A percentile compares a stretch with the other conserved stretches of the same genome.
These are phyloP conservation scores for Carallia brachiata DNA, from an alignment of 345 rosid species.

Conservation along the genomic window DNA sequence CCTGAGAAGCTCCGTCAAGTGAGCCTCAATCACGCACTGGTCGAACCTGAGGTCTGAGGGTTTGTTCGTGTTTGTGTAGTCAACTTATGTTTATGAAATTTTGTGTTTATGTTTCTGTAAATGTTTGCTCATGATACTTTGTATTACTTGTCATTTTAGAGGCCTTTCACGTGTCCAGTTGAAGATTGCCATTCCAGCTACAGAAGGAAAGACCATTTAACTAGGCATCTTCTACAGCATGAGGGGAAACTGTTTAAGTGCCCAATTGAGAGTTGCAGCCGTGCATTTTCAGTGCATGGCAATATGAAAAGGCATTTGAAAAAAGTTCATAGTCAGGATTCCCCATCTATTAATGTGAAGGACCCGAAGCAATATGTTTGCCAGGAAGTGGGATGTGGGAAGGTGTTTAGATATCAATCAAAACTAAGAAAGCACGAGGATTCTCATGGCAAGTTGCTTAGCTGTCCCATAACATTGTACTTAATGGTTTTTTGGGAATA, in stretches of 20 bases:
- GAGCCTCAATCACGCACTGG: constrained; percentile 78
- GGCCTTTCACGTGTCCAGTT: constrained; percentile 62
- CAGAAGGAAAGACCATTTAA: constrained; percentile 87
- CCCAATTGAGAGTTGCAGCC: constrained; percentile 50
- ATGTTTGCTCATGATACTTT: neutral
- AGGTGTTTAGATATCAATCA: constrained; percentile 62
- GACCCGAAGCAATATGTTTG: constrained; percentile 48
- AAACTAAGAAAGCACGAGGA: constrained; percentile 63
- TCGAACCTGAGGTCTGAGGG: constrained; percentile 44
- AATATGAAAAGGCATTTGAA: constrained; percentile 65
- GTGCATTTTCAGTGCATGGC: constrained; percentile 44
- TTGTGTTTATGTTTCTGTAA: neutral
- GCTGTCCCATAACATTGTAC: neutral
- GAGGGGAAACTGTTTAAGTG: constrained; percentile 76
- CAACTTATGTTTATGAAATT: neutral
- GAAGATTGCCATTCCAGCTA: constrained; percentile 72
- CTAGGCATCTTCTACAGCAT: constrained; percentile 70
- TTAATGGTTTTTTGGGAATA: neutral
- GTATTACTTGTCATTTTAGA: constrained; percentile 34
- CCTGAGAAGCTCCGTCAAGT: constrained; percentile 99
- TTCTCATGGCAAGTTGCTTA: constrained; percentile 58
- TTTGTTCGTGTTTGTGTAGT: neutral
- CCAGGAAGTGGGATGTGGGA: constrained; percentile 74
- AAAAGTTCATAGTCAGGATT: constrained; percentile 41
- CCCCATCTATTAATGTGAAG: constrained; percentile 11